Evolutionary conservation across 306 rosid species (phyloP).

Genomic region (Malus sylvestris): DNA sequence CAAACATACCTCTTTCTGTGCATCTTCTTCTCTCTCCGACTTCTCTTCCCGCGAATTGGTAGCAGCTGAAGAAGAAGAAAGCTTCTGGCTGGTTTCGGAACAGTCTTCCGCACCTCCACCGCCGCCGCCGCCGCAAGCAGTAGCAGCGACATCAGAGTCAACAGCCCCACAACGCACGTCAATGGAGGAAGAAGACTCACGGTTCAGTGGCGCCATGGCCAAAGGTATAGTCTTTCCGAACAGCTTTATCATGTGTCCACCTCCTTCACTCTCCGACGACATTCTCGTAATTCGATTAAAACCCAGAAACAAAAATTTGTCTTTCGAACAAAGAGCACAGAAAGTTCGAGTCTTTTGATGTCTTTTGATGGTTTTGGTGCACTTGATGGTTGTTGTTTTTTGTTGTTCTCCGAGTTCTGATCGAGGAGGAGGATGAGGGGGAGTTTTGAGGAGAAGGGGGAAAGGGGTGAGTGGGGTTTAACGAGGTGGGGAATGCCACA

Average conservation of each 20-base stretch:
- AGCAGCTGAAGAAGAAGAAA: constrained; percentile 25
- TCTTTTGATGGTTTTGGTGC: background rate
- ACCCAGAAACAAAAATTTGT: background rate
- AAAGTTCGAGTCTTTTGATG: background rate
- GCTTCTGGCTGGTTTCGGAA: constrained; percentile 11
- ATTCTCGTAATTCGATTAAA: constrained; percentile 25
- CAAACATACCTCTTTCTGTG: constrained; percentile 30
- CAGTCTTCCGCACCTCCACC: background rate
- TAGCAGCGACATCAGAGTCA: background rate
- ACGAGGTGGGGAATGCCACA: constrained; percentile 42
- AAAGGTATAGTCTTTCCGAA: constrained; percentile 73
- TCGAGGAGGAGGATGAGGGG: background rate
- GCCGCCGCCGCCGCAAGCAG: background rate
- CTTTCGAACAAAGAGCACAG: background rate
- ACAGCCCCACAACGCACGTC: constrained; percentile 12
- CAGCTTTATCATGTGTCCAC: constrained; percentile 49
- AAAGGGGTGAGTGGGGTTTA: constrained; percentile 7
- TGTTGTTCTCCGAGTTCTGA: background rate
- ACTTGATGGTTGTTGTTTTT: background rate
- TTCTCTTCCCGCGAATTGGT: constrained; percentile 18
- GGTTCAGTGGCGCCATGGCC: constrained; percentile 24
- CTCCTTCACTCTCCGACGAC: constrained; percentile 53
- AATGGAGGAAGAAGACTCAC: background rate
- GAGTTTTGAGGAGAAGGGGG: background rate
- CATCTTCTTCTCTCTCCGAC: constrained; percentile 17